These are phyloP conservation scores for Cyclotella sp. DNA, from an alignment of 108 stramenopile species.

Conservation along the genomic window DNA sequence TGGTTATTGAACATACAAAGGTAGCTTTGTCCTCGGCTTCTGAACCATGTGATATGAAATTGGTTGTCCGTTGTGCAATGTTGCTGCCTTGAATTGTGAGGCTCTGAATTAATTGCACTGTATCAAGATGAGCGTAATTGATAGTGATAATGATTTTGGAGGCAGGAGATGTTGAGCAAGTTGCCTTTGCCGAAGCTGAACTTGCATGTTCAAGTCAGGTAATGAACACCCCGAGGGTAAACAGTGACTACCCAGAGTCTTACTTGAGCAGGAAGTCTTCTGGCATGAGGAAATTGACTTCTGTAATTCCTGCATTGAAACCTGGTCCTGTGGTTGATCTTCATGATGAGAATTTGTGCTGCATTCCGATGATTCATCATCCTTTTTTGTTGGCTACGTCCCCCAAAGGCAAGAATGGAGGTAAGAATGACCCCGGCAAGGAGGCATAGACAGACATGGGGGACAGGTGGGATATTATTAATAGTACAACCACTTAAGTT, in stretches of 20 bases:
- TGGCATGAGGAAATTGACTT: neutral
- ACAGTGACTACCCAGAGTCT: neutral
- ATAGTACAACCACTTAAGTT: too few species aligned
- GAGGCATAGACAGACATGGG: constrained; percentile 56
- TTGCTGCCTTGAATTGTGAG: constrained; percentile 55
- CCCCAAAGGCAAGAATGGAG: constrained; percentile 53
- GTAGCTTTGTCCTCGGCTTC: constrained; percentile 1
- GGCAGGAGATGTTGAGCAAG: constrained; percentile 10
- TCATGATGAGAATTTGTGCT: neutral
- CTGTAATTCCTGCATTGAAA: neutral
- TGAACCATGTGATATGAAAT: constrained; percentile 23
- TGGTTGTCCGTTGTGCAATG: constrained; percentile 50
- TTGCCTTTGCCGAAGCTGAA: neutral
- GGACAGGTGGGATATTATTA: neutral
- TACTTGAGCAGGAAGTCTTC: neutral
- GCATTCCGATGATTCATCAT: neutral
- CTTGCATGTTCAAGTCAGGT: neutral
- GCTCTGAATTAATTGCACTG: constrained; percentile 64
- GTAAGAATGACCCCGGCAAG: constrained; percentile 49
- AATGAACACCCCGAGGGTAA: constrained; percentile 1
- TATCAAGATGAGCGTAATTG: constrained; percentile 69
- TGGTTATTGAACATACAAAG: neutral
- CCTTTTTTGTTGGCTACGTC: constrained; percentile 11
- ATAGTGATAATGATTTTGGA: constrained; percentile 57
- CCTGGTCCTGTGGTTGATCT: constrained; percentile 3